Evolutionary conservation across 345 rosid genomes (phyloP), one percentile per base, ranked within the genome.

Genomic region (Cardiospermum halicacabum): DNA sequence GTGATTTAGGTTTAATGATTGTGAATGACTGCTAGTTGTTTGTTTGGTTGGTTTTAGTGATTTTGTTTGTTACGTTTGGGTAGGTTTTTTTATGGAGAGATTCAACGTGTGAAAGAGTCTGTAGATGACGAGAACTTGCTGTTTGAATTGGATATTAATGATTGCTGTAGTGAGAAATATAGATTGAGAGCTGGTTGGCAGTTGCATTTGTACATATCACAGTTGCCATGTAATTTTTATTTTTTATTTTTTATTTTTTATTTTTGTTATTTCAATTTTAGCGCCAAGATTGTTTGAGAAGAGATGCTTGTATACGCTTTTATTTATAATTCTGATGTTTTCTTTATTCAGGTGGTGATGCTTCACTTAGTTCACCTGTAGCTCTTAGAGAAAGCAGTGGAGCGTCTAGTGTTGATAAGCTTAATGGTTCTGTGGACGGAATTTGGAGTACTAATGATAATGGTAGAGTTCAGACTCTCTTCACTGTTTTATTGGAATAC

Each of bases 161-260:
- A 53, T 58, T 56, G 58, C 58, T 70, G 74, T 59, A 58, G 48
- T 53, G 61, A 66, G 7, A 85, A 70, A 64, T 87, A 80, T 60
- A 76, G 58, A 69, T 73, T 90, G 47, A 86, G 78, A 72, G 68
- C 71, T 42, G 96, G 82, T 3, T 86, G 88, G 83, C 78, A 80
- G 45, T 72, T 93, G 66, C 96, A 93, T 78, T 43, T 88, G 49
- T 93, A 85, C 82, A 81, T 88, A 73, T 90, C 98, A 40, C 97
- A 88, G 65, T 75, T 87, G 87, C 97, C 97, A 80, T 88, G 98
- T 90, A 90, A 85, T 69, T 61, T 27, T 53, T 70, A 59, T 28
- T 64, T 62, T 21, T 71, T 5, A 11, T 53, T 60, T 42, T n/a
- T n/a, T n/a, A n/a, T n/a, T n/a, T n/a, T n/a, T n/a, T n/a, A n/a